Conservation (phyloP, 768 basidiomycete genomes). For the Boletus huronensis region DNA sequence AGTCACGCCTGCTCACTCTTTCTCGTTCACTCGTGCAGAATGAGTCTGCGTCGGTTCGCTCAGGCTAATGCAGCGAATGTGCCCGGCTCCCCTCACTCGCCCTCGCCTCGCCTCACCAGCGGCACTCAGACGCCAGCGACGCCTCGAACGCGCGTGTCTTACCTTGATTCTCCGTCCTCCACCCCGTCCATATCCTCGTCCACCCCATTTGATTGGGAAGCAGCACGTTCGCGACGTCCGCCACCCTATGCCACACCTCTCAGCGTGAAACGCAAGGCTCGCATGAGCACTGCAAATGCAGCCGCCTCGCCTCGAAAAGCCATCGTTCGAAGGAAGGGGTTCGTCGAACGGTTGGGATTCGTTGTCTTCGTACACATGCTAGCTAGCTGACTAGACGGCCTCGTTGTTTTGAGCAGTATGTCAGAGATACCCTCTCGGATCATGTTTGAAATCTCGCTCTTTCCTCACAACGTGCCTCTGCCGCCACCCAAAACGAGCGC, state of each 20-base stretch:
- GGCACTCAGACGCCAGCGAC: conserved; percentile 43
- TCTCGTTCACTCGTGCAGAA: conserved; percentile 22
- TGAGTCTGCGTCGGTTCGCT: conserved; percentile 58
- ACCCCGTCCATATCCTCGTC: conserved; percentile 76
- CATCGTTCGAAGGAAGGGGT: conserved; percentile 58
- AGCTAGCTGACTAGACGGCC: conserved; percentile 12
- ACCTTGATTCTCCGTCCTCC: conserved; percentile 56
- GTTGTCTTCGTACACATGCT: conserved; percentile 2
- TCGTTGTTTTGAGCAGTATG: conserved; percentile 41
- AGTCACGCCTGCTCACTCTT: conserved; percentile 18
- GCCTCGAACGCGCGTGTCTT: conserved; percentile 46
- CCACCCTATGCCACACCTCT: conserved; percentile 71
- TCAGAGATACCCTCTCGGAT: conserved; percentile 65
- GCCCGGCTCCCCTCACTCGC: conserved; percentile 41
- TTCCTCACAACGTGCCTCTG: conserved; percentile 77
- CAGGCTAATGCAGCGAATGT: conserved; percentile 42
- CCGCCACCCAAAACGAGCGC: conserved; percentile 66
- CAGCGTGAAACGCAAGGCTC: conserved; percentile 41
- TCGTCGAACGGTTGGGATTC: conserved; percentile 53
- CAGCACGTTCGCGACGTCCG: conserved; percentile 63
- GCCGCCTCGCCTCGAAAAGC: conserved; percentile 43
- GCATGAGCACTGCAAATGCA: conserved; percentile 33
- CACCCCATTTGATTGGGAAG: conserved; percentile 84
- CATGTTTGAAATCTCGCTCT: conserved; percentile 75
- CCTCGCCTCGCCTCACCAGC: conserved; percentile 30